Percentiles rank a stretch among this genome's conserved stretches.
Evolutionary conservation across 345 rosid genomes (phyloP).

Genomic region (Carallia brachiata): DNA sequence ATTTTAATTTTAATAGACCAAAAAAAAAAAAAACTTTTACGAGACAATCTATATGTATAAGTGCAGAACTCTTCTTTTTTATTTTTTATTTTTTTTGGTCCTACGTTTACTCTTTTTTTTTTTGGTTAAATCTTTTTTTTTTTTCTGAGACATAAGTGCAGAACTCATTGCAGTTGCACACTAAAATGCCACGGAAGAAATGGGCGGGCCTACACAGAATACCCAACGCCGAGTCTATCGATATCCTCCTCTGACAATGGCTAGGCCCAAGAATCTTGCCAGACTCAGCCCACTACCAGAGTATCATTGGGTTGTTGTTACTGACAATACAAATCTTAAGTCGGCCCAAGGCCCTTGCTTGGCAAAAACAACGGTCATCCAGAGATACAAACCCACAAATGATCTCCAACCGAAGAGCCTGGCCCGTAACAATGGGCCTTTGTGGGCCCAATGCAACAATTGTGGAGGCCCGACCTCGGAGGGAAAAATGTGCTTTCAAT

Average conservation of each 20-base stretch:
- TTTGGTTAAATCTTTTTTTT: no score
- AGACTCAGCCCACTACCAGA: conserved; percentile 44
- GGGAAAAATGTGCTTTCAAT: conserved; percentile 17
- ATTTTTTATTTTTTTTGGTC: no score
- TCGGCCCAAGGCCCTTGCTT: conserved; percentile 33
- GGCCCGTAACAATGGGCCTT: conserved; percentile 9
- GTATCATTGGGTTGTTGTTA: conserved; percentile 34
- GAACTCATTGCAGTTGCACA: no score
- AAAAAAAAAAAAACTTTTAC: no score
- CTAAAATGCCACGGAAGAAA: conserved; percentile 18
- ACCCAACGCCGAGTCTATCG: conserved; percentile 37
- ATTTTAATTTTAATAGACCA: no score
- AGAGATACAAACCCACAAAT: conserved; percentile 36
- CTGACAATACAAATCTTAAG: conserved; percentile 18
- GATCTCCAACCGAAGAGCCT: conserved; percentile 30
- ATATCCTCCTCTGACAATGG: conserved; percentile 26
- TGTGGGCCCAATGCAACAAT: conserved; percentile 12
- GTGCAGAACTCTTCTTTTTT: no score
- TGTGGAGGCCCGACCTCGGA: conserved; percentile 29
- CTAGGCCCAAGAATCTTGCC: conserved; percentile 42
- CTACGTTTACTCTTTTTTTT: no score
- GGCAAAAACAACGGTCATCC: conserved; percentile 38
- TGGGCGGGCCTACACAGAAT: conserved; percentile 31
- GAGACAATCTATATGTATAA: no score
- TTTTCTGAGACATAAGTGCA: no score